A percentile compares a stretch with the other conserved stretches of the same genome.
Evolutionary conservation across 2,329 filamentous ascomycete genomes (phyloP).

Genomic region (Rhexocercosporidium sp.): DNA sequence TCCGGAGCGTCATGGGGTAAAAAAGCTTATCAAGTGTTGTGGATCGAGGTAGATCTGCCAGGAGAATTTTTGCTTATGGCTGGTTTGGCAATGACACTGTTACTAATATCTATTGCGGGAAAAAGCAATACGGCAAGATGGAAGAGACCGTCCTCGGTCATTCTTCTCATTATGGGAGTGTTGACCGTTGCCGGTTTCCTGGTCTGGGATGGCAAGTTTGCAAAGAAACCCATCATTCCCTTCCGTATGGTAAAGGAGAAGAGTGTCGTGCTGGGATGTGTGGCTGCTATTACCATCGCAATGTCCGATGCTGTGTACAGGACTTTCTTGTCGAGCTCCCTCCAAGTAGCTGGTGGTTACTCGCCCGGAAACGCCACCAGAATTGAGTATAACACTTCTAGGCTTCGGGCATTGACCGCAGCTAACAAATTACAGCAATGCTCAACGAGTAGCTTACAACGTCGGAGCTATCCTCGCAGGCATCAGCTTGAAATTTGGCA

Average conservation of each 20-base stretch:
- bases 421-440: background rate
- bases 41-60: background rate
- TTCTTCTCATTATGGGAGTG: background rate
- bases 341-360: background rate
- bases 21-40: background rate
- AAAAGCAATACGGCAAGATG: background rate
- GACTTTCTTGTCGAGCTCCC: slow-evolving; percentile 3
- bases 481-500: background rate
- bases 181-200: background rate
- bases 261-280: slow-evolving; percentile 2
- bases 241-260: slow-evolving; percentile 6
- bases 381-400: slow-evolving; percentile 1
- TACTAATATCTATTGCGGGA: background rate
- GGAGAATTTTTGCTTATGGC: background rate
- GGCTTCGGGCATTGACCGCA: background rate
- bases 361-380: background rate
- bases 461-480: background rate
- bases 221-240: background rate
- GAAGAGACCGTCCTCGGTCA: slow-evolving; percentile 1
- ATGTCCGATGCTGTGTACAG: slow-evolving; percentile 4
- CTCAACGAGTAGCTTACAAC: slow-evolving; percentile 3
- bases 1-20: background rate
- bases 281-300: background rate
- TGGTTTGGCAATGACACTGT: slow-evolving; percentile 4
- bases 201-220: background rate